Conservation (phyloP, 2,329 filamentous ascomycete species). For the Curvularia hawaiiensis region DNA sequence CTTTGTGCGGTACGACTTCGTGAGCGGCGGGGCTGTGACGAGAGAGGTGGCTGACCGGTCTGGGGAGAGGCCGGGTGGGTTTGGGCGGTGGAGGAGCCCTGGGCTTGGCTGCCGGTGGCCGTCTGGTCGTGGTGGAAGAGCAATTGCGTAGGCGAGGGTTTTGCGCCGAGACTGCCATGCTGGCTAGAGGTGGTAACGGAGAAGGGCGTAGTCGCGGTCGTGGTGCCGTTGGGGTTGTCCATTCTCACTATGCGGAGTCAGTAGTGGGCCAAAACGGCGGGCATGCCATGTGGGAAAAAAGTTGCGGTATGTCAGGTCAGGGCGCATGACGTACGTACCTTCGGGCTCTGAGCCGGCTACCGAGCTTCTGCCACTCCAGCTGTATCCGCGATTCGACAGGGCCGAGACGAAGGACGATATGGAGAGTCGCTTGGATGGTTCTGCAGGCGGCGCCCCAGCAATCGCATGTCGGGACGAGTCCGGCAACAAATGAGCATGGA, state of each 20-base stretch:
- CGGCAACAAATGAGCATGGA: constrained; percentile 47
- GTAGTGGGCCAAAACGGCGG: constrained; percentile 8
- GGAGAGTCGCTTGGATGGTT: constrained; percentile 69
- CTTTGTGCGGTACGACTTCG: constrained; percentile 63
- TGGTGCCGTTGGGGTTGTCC: constrained; percentile 39
- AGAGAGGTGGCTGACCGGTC: constrained; percentile 21
- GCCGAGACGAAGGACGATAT: constrained; percentile 72
- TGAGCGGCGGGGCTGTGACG: constrained; percentile 37
- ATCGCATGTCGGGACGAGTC: constrained; percentile 58
- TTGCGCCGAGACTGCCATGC: constrained; percentile 48
- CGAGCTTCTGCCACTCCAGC: constrained; percentile 55
- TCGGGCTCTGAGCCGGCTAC: constrained; percentile 53
- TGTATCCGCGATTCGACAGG: constrained; percentile 57
- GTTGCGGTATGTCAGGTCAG: constrained; percentile 1
- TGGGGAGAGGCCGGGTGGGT: constrained; percentile 25
- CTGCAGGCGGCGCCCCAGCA: constrained; percentile 30
- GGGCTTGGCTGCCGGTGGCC: constrained; percentile 10
- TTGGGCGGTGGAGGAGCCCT: constrained; percentile 13
- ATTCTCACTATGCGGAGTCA: constrained; percentile 30
- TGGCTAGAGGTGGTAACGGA: constrained; percentile 53
- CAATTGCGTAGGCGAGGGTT: constrained; percentile 46
- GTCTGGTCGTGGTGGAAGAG: constrained; percentile 42
- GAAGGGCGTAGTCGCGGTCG: constrained; percentile 53
- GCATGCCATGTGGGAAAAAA: constrained; percentile 11
- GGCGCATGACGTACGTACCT: constrained; percentile 41